Percentiles rank a stretch among this genome's conserved stretches.
Conservation (phyloP, 495 filamentous ascomycete genomes). For the Trichoderma gamsii region DNA sequence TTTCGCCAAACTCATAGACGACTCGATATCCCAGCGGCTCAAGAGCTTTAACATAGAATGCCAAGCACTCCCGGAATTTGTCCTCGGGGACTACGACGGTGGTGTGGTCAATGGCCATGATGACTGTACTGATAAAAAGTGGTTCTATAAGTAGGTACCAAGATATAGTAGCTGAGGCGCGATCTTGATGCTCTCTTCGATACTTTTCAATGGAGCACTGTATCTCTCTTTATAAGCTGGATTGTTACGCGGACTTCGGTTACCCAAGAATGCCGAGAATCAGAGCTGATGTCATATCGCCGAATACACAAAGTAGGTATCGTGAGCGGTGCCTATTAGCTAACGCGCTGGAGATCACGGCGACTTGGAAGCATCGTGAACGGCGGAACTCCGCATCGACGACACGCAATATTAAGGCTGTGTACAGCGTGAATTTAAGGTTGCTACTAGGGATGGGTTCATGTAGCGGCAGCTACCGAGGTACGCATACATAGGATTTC, state of each 20-base stretch:
- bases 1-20: slow-evolving; percentile 22
- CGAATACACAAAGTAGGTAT: background rate
- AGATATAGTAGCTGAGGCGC: background rate
- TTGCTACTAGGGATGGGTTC: background rate
- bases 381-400: background rate
- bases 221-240: background rate
- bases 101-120: slow-evolving; percentile 26
- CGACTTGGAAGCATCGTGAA: background rate
- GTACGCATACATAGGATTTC: too few relatives aligned
- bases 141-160: background rate
- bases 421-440: background rate
- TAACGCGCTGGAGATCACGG: background rate
- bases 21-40: slow-evolving; percentile 31
- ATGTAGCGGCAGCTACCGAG: too few relatives aligned
- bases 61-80: slow-evolving; percentile 21
- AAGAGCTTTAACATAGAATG: slow-evolving; percentile 33
- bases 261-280: background rate
- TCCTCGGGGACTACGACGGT: slow-evolving; percentile 22
- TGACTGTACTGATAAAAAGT: background rate
- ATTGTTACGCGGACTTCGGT: background rate
- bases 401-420: background rate
- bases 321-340: background rate
- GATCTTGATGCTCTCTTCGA: background rate
- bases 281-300: background rate
- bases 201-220: background rate